Evolutionary conservation across 164 flowering plant genomes (phyloP).

Genomic region (Litsea cubeba): DNA sequence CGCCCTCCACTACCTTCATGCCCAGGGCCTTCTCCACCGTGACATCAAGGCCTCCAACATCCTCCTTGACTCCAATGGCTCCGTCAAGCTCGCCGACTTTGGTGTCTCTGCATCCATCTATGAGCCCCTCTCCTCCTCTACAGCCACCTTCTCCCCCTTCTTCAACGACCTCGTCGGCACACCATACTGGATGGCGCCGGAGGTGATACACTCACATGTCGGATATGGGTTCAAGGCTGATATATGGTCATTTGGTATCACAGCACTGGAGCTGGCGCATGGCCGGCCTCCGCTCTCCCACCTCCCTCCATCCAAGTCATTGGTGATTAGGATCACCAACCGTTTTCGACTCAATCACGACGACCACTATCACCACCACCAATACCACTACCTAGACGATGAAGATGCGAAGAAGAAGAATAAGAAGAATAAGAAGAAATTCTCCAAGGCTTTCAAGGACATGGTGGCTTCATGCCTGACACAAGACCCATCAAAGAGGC

Average conservation of each 20-base stretch:
- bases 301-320: slow-evolving; percentile 66
- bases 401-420: slow-evolving; percentile 47
- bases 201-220: slow-evolving; percentile 69
- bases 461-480: slow-evolving; percentile 72
- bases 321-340: slow-evolving; percentile 59
- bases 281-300: slow-evolving; percentile 86
- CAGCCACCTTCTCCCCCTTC: slow-evolving; percentile 23
- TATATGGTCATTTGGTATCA: slow-evolving; percentile 89
- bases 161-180: slow-evolving; percentile 64
- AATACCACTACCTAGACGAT: slow-evolving; percentile 17
- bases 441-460: slow-evolving; percentile 65
- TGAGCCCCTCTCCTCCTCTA: slow-evolving; percentile 30
- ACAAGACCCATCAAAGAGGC: slow-evolving; percentile 67
- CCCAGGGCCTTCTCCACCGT: slow-evolving; percentile 72
- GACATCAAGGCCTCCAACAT: slow-evolving; percentile 84
- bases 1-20: slow-evolving; percentile 74
- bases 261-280: slow-evolving; percentile 81
- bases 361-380: neutral
- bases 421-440: slow-evolving; percentile 33
- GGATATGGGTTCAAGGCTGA: slow-evolving; percentile 85
- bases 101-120: slow-evolving; percentile 72
- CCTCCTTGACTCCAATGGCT: slow-evolving; percentile 52
- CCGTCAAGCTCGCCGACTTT: slow-evolving; percentile 69
- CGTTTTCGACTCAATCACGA: slow-evolving; percentile 38
- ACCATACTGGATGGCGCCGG: slow-evolving; percentile 92